phyloP scores from a whole-genome alignment of 805 yeast genomes.

The Kazachstania psychrophila region DNA sequence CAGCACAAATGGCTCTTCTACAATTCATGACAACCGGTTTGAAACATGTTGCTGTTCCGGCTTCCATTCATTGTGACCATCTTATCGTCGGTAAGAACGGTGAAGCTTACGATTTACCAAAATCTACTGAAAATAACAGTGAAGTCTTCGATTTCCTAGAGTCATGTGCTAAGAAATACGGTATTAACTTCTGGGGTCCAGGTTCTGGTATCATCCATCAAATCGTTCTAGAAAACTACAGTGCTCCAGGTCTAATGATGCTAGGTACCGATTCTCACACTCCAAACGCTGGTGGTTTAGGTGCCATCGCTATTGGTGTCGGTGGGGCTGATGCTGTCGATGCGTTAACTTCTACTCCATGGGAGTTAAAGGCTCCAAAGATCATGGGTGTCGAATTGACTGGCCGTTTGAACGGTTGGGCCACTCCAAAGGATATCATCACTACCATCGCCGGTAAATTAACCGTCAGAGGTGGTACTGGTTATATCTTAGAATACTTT shows the following conservation, averaged over 20 bases:
- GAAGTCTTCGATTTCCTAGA: constrained; percentile 94
- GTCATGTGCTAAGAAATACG: constrained; percentile 87
- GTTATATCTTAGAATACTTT: constrained; percentile 89
- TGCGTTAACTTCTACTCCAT: constrained; percentile 91
- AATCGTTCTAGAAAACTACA: constrained; percentile 91
- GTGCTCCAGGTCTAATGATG: constrained; percentile 95
- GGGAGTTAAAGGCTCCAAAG: constrained; percentile 98
- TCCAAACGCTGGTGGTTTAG: constrained; percentile 98
- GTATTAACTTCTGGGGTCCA: constrained; percentile 98
- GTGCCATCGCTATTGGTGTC: constrained; percentile 97
- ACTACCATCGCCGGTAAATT: constrained; percentile 83
- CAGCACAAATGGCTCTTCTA: constrained; percentile 97
- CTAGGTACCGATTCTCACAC: constrained; percentile 98
- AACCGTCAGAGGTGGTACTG: constrained; percentile 98
- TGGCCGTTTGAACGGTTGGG: constrained; percentile 86
- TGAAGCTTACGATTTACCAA: constrained; percentile 71
- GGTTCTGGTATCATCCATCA: constrained; percentile 99
- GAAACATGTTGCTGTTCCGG: constrained; percentile 81
- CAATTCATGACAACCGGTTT: constrained; percentile 98
- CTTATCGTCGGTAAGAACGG: constrained; percentile 94
- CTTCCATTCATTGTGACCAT: constrained; percentile 96
- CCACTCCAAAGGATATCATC: constrained; percentile 95
- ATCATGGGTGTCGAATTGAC: constrained; percentile 88
- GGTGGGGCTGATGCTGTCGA: constrained; percentile 99
- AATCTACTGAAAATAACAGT: constrained; percentile 76